Percentiles rank a stretch among this genome's conserved stretches.
Evolutionary conservation across 305 asterid species (phyloP).

Genomic region (Andrographis paniculata): DNA sequence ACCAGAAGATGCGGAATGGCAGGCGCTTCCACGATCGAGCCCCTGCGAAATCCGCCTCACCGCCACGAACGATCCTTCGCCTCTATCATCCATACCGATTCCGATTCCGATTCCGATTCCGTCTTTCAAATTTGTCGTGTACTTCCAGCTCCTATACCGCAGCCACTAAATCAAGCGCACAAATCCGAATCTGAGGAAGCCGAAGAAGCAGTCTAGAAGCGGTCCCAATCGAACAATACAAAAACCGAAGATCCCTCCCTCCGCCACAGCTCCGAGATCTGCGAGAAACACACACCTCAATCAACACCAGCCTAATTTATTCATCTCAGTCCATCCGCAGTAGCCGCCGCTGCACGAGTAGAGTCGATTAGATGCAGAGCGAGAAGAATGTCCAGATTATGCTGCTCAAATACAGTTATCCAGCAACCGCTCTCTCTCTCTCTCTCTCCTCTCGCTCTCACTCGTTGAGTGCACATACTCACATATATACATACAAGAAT

Average conservation of each 20-base stretch:
- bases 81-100: conserved; percentile 88
- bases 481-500: no score
- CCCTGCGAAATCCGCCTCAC: conserved; percentile 93
- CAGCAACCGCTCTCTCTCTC: no score
- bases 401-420: no score
- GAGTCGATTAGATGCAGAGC: no score
- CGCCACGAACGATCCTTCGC: conserved; percentile 86
- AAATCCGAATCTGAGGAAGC: conserved; percentile 19
- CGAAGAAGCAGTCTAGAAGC: conserved; percentile 20
- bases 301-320: not conserved
- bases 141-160: no score
- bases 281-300: conserved; percentile 9
- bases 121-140: no score
- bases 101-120: no score
- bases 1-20: conserved; percentile 77
- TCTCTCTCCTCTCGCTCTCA: no score
- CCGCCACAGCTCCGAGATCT: conserved; percentile 21
- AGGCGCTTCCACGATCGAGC: conserved; percentile 73
- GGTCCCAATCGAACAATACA: conserved; percentile 18
- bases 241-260: not conserved
- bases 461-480: no score
- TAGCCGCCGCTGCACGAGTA: no score
- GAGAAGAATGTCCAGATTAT: no score
- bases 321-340: conserved; percentile 13
- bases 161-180: not conserved